Evolutionary conservation across 805 yeast genomes (phyloP), one percentile per base, ranked within the genome.

Genomic region (Wickerhamomyces bisporus): DNA sequence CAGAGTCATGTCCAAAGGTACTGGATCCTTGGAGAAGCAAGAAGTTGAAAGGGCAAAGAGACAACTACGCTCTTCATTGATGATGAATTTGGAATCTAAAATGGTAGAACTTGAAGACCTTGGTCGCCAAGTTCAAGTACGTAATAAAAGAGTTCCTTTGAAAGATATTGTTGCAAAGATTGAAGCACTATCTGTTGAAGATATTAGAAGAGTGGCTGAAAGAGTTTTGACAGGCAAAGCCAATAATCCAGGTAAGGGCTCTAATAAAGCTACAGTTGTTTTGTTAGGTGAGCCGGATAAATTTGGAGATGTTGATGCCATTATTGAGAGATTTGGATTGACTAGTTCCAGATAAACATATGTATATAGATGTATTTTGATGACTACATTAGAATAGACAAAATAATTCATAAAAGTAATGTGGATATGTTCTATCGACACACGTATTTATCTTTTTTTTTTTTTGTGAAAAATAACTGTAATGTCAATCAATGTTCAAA

Each of bases 51-150:
- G 98, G 47, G 96, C 98, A 16, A 93, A 93, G 61, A 89, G 86
- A 60, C 98, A 91, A 66, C 73, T 93, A 43, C 79, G 86, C 31
- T 80, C 93, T 4, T 83, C 95, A 7, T 66, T 93, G 42, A 70
- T 91, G 58, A 91, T 91, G 96, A 91, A 89, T 53, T 71, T 89
- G 33, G 98, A 93, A 61, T 81, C 93, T 47, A 87, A 85, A 57
- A 73, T 91, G 70, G 94, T 94, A n/a, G 89, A 86, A 55, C 68
- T 93, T 39, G 98, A 93, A 62, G 98, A 93, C 54, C 70, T 89
- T 63, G 98, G 98, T 12, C 78, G 98, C 61, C 98, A 93, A 61
- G 78, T 93, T 19, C 95, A 86, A 61, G 77, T 86, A 32, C 87
- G 84, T 56, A 86, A 87, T 30, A 74, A 73, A 47, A 76, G 84